A percentile compares a stretch with the other conserved stretches of the same genome.
These are phyloP conservation scores for Firmiana major DNA, from an alignment of 345 rosid species.

Conservation along the genomic window DNA sequence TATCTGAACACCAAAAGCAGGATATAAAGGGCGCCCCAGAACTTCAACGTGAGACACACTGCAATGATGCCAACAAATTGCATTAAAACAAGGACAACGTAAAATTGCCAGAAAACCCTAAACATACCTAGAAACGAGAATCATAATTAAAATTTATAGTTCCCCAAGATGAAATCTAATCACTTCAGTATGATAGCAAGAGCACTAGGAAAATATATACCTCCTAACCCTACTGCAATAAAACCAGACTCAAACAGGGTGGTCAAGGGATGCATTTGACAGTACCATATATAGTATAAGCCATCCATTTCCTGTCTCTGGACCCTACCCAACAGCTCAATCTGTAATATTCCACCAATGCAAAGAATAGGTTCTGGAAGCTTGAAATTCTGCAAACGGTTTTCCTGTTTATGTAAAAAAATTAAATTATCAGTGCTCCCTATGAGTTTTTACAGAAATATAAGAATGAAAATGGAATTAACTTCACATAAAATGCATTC, in stretches of 20 bases:
- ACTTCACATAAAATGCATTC: neutral
- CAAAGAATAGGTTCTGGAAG: constrained; percentile 90
- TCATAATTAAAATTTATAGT: neutral
- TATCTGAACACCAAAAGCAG: constrained; percentile 37
- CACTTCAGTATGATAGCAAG: neutral
- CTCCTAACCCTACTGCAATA: neutral
- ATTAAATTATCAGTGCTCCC: neutral
- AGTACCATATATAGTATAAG: constrained; percentile 80
- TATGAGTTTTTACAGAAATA: neutral
- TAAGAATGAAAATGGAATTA: neutral
- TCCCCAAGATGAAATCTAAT: neutral
- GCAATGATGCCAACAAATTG: constrained; percentile 26
- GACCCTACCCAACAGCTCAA: constrained; percentile 84
- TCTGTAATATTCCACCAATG: constrained; percentile 70
- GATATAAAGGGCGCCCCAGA: constrained; percentile 55
- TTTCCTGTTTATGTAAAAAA: constrained; percentile 50
- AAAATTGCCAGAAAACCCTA: neutral
- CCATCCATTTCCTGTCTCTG: constrained; percentile 83
- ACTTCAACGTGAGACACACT: constrained; percentile 72
- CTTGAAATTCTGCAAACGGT: constrained; percentile 63
- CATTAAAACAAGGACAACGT: neutral
- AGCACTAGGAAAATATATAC: neutral
- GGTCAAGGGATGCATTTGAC: constrained; percentile 11
- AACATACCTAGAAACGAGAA: neutral
- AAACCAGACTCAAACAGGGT: neutral